These are phyloP conservation scores for Russula lepida DNA, from an alignment of 768 basidiomycete genomes.

Conservation along the genomic window DNA sequence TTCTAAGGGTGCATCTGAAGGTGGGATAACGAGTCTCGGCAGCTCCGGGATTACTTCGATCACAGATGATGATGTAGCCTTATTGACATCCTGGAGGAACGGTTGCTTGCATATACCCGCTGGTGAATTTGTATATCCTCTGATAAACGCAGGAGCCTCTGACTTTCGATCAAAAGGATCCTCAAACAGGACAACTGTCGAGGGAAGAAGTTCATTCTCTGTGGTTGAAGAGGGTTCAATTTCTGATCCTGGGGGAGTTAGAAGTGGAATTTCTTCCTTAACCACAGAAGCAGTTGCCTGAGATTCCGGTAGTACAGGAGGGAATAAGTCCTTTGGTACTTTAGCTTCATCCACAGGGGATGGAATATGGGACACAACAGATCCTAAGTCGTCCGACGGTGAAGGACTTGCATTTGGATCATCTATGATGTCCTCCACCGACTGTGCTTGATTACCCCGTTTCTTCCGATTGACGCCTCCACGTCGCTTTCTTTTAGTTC, in stretches of 20 bases:
- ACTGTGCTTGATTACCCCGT: not conserved
- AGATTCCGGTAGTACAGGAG: not conserved
- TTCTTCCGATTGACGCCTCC: conserved; percentile 18
- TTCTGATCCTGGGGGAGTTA: not conserved
- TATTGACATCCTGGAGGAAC: not conserved
- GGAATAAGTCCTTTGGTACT: not conserved
- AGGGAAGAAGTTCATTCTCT: not conserved
- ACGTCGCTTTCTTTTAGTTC: conserved; percentile 11
- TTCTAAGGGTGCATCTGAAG: not conserved
- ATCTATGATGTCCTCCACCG: not conserved
- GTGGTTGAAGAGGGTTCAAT: not conserved
- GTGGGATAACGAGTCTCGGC: conserved; percentile 1
- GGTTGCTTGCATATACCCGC: not conserved
- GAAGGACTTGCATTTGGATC: conserved; percentile 2
- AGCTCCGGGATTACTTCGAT: not conserved
- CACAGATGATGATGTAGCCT: not conserved
- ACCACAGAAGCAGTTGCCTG: not conserved
- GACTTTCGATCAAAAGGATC: not conserved
- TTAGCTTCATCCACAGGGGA: not conserved
- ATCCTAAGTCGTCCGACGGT: not conserved
- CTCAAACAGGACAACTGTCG: not conserved
- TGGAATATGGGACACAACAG: not conserved
- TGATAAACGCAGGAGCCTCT: not conserved
- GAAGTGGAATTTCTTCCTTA: not conserved
- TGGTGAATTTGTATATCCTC: not conserved